Conservation (phyloP, 345 rosid genomes). For the Acer saccharum region DNA sequence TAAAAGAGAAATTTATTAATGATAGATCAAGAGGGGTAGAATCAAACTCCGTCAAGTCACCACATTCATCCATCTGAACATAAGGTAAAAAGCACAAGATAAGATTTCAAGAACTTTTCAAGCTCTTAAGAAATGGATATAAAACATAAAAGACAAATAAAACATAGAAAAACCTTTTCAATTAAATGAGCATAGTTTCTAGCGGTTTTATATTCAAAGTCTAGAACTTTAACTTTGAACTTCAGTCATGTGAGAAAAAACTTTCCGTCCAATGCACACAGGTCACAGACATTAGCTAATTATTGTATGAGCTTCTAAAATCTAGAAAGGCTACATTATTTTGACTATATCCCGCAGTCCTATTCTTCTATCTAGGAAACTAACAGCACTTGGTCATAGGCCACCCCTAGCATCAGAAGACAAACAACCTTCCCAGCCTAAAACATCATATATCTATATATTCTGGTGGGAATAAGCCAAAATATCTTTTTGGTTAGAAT, state of each 20-base stretch:
- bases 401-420: too few relatives aligned
- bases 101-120: not conserved
- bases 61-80: constrained; percentile 64
- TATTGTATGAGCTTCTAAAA: too few relatives aligned
- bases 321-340: too few relatives aligned
- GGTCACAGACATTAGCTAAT: too few relatives aligned
- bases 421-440: not conserved
- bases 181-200: not conserved
- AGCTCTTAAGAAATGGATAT: not conserved
- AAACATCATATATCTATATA: not conserved
- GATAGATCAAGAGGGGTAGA: constrained; percentile 63
- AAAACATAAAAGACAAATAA: not conserved
- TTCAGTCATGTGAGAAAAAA: not conserved
- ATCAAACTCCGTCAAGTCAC: constrained; percentile 56
- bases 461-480: not conserved
- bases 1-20: constrained; percentile 72
- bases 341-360: too few relatives aligned
- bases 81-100: constrained; percentile 6
- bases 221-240: not conserved
- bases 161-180: not conserved
- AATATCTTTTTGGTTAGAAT: constrained; percentile 6
- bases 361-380: too few relatives aligned
- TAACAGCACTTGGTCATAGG: too few relatives aligned
- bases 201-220: not conserved
- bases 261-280: too few relatives aligned